Base-by-base conservation (phyloP, 2,329 filamentous ascomycete species). In the Hypomyces rosellus region DNA sequence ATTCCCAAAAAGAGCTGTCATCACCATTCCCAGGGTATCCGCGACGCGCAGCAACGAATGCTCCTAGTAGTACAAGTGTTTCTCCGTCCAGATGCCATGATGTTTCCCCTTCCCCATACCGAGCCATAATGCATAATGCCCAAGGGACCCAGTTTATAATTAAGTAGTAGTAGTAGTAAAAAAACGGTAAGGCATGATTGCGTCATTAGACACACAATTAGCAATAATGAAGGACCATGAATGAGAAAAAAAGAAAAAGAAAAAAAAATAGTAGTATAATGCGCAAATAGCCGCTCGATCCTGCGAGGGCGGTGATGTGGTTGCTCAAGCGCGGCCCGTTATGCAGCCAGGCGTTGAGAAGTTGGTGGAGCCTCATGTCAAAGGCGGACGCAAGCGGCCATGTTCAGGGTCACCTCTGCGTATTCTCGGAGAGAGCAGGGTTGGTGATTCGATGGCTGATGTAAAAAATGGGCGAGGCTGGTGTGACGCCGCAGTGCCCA, bases 251-350 rank as follows among this genome's bases (percentile, higher is more conserved):
- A 45, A 11, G 34, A 16, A 34, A 34, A 30, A 15, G 16, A 18
- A 34, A 34, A 45, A 45, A 45, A 34, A 25, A 45, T 14, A 12
- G 30, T n/a, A 16, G 36, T n/a, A 38, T 38, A 16, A 38, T 45
- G 50, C 39, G 50, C 50, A 49, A 52, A 39, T 36, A 52, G n/a
- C 52, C 53, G 51, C 51, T 59, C 57, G 59, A 53, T 50, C 59
- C 59, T 55, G 59, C 57, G 54, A 60, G 50, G 56, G 52, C 49
- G 48, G 48, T 50, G 48, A 46, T 49, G 43, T 36, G 37, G 36
- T 34, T 40, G 46, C 42, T 8, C 39, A 33, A 25, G 45, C 43
- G 48, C 51, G 50, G 46, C 53, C 57, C 40, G 30, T 51, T 50
- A 50, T 57, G 55, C 52, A 53, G 52, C 51, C 52, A 44, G 13